A percentile compares a stretch with the other conserved stretches of the same genome.
phyloP scores from a whole-genome alignment of 2,329 filamentous ascomycete species.

The Xylariomycetidae sp. region DNA sequence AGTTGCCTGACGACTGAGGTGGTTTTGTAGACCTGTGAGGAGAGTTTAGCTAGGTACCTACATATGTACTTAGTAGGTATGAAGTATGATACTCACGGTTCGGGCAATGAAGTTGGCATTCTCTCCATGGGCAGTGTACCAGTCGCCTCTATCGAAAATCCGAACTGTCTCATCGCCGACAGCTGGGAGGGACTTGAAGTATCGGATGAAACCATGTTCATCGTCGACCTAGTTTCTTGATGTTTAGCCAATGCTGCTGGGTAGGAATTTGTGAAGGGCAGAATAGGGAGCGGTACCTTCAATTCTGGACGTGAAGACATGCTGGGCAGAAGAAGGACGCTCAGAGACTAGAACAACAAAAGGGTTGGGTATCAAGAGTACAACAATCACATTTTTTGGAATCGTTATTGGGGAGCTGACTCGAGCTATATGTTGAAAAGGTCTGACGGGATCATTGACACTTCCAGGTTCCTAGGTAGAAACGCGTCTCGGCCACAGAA shows the following conservation, averaged over 20 bases:
- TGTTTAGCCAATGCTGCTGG: neutral
- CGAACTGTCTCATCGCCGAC: conserved; percentile 73
- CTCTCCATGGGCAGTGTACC: conserved; percentile 88
- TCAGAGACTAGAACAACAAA: neutral
- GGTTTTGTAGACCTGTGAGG: conserved; percentile 80
- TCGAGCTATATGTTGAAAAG: no score
- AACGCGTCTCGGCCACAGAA: conserved; percentile 20
- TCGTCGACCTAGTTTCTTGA: conserved; percentile 76
- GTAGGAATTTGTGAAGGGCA: neutral
- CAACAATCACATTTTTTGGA: no score
- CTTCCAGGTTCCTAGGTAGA: no score
- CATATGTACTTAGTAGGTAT: no score
- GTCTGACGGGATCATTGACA: no score
- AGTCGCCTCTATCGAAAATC: conserved; percentile 91
- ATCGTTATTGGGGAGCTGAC: no score
- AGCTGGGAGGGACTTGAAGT: conserved; percentile 79
- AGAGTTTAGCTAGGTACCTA: no score
- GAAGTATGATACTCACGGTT: conserved; percentile 46
- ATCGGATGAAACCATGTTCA: conserved; percentile 93
- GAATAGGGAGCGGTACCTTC: conserved; percentile 31
- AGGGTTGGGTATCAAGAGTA: no score
- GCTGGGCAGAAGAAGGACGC: conserved; percentile 5
- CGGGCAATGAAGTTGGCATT: conserved; percentile 81
- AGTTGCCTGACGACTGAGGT: conserved; percentile 91
- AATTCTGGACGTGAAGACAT: conserved; percentile 55